These are phyloP conservation scores for Nicotiana rustica DNA, from an alignment of 305 asterid species.

Conservation along the genomic window DNA sequence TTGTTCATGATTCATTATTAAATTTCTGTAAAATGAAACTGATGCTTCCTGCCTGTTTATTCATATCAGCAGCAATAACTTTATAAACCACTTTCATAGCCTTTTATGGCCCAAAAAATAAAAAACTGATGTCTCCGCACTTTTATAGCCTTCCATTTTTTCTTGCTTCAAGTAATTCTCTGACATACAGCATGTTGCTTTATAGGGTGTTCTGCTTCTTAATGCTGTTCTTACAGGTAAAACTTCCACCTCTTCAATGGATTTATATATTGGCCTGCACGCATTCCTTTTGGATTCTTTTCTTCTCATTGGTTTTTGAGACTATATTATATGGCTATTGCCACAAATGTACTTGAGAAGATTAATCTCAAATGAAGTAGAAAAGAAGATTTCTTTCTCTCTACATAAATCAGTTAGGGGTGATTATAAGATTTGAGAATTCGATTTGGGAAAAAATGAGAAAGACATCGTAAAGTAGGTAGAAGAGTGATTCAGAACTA, in stretches of 20 bases:
- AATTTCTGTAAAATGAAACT: constrained; percentile 7
- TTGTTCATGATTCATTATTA: constrained; percentile 9
- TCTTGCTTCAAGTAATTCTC: constrained; percentile 27
- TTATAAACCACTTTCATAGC: neutral
- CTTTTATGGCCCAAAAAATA: too few relatives aligned
- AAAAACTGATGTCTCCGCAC: neutral
- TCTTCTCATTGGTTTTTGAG: constrained; percentile 13
- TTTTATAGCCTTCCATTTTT: neutral
- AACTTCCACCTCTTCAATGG: constrained; percentile 19
- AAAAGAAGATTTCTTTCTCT: neutral
- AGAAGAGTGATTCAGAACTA: neutral
- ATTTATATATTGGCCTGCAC: neutral
- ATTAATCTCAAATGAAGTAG: neutral
- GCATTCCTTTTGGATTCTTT: neutral
- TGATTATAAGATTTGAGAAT: constrained; percentile 9
- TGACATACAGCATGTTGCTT: constrained; percentile 33
- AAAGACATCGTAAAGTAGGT: neutral
- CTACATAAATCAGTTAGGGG: neutral
- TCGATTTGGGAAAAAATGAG: neutral
- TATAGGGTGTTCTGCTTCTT: constrained; percentile 54
- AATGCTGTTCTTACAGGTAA: constrained; percentile 58
- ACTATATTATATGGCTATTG: neutral
- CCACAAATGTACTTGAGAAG: constrained; percentile 23
- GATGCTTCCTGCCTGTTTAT: neutral
- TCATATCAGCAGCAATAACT: neutral